Conservation (phyloP, 2,329 filamentous ascomycete species). For the Colletotrichum magnum region DNA sequence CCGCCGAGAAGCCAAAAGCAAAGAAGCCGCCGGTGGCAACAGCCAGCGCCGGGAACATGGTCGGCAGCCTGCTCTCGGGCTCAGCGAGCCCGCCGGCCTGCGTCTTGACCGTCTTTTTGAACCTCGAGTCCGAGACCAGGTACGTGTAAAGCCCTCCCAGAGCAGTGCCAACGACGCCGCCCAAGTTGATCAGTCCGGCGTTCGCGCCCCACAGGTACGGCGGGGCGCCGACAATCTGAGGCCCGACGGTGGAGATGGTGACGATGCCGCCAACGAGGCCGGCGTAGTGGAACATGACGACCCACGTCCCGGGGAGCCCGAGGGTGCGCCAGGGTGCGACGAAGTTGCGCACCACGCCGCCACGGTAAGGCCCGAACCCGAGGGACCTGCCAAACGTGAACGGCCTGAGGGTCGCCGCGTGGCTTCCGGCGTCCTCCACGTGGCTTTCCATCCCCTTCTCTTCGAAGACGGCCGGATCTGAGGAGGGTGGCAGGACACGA, state of each 20-base stretch:
- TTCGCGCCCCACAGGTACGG: conserved; percentile 54
- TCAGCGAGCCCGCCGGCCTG: conserved; percentile 49
- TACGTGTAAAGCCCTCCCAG: conserved; percentile 48
- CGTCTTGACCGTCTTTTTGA: conserved; percentile 43
- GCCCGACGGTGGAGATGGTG: conserved; percentile 52
- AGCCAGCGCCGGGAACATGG: conserved; percentile 48
- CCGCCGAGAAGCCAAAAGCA: conserved; percentile 55
- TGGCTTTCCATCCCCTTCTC: conserved; percentile 27
- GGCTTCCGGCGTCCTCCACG: conserved; percentile 20
- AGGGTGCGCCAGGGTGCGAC: conserved; percentile 48
- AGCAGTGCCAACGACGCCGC: conserved; percentile 49
- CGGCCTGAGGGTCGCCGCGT: not conserved
- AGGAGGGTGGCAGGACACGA: conserved; percentile 26
- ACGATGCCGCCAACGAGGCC: conserved; percentile 53
- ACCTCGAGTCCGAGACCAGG: conserved; percentile 44
- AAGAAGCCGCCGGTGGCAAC: conserved; percentile 51
- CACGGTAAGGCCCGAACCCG: conserved; percentile 42
- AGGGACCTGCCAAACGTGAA: conserved; percentile 39
- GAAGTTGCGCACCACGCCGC: conserved; percentile 43
- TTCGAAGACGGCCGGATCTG: not conserved
- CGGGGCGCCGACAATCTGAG: conserved; percentile 46
- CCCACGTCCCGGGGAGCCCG: conserved; percentile 51
- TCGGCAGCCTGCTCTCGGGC: conserved; percentile 50
- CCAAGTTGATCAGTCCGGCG: conserved; percentile 52
- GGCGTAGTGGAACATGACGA: conserved; percentile 55